Evolutionary conservation across 768 basidiomycete species (phyloP).

Genomic region (Gymnopilus junonius): DNA sequence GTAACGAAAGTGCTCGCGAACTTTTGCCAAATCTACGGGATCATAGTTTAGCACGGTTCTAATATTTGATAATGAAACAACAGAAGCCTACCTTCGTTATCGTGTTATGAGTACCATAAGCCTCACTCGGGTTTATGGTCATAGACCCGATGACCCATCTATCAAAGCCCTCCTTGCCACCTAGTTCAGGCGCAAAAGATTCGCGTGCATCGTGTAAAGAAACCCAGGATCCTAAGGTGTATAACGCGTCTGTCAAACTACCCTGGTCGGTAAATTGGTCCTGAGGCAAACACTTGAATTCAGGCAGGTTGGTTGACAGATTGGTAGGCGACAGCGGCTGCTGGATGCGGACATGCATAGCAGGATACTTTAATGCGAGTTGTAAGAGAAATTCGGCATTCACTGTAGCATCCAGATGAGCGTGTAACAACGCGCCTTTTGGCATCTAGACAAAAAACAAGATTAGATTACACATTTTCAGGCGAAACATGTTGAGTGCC

Average conservation of each 20-base stretch:
- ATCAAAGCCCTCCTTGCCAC: slow-evolving; percentile 71
- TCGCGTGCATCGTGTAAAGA: slow-evolving; percentile 56
- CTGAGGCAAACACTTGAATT: slow-evolving; percentile 54
- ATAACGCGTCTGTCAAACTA: slow-evolving; percentile 46
- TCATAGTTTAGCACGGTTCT: background rate
- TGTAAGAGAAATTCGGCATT: slow-evolving; percentile 54
- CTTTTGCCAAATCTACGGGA: slow-evolving; percentile 76
- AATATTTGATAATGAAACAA: background rate
- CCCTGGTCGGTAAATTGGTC: slow-evolving; percentile 31
- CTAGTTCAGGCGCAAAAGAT: slow-evolving; percentile 52
- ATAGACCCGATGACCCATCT: slow-evolving; percentile 61
- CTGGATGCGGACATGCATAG: slow-evolving; percentile 61
- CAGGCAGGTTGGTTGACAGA: slow-evolving; percentile 49
- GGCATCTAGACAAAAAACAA: slow-evolving; percentile 62
- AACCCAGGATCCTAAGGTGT: slow-evolving; percentile 56
- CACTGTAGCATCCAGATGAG: slow-evolving; percentile 77
- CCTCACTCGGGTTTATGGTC: slow-evolving; percentile 72
- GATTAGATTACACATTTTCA: background rate
- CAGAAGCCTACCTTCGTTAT: slow-evolving; percentile 53
- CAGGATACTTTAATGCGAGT: slow-evolving; percentile 58
- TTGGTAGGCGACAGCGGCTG: slow-evolving; percentile 43
- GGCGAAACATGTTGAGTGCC: background rate
- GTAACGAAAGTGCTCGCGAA: slow-evolving; percentile 60
- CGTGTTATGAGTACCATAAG: slow-evolving; percentile 76
- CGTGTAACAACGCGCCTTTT: slow-evolving; percentile 77